These are phyloP conservation scores for Schwanniomyces pseudopolymorphus DNA, from an alignment of 805 yeast species.

Conservation along the genomic window DNA sequence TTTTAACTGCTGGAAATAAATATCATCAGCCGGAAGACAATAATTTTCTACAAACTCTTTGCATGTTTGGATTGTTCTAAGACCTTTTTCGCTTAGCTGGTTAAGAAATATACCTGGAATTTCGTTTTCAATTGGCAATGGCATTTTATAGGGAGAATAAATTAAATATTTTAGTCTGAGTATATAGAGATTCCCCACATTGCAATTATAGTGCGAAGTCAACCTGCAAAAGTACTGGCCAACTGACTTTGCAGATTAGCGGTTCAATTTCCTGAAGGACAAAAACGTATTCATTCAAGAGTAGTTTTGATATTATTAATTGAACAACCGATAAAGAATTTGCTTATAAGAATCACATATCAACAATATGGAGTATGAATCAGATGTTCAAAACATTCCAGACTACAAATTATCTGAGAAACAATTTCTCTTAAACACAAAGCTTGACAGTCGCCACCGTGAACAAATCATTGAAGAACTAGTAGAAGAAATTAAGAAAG, in stretches of 20 bases:
- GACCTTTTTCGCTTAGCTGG: constrained; percentile 33
- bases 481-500: constrained; percentile 51
- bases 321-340: not conserved
- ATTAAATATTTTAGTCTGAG: not conserved
- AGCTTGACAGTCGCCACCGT: constrained; percentile 36
- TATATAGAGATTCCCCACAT: not conserved
- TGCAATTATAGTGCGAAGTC: not conserved
- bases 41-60: constrained; percentile 56
- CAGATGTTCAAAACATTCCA: constrained; percentile 65
- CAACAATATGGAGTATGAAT: constrained; percentile 35
- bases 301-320: not conserved
- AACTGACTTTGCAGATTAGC: not conserved
- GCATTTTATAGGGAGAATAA: constrained; percentile 2
- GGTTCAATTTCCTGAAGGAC: not conserved
- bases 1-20: constrained; percentile 41
- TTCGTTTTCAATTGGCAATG: constrained; percentile 22
- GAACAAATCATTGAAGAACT: constrained; percentile 45
- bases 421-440: constrained; percentile 60
- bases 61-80: constrained; percentile 37
- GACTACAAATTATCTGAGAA: constrained; percentile 80
- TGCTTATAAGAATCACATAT: not conserved
- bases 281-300: not conserved
- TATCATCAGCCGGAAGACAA: constrained; percentile 55
- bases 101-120: constrained; percentile 42
- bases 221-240: constrained; percentile 2